Percentiles rank a stretch among this genome's conserved stretches.
Evolutionary conservation across 495 filamentous ascomycete species (phyloP).

Genomic region (Sphaerosporella brunnea): DNA sequence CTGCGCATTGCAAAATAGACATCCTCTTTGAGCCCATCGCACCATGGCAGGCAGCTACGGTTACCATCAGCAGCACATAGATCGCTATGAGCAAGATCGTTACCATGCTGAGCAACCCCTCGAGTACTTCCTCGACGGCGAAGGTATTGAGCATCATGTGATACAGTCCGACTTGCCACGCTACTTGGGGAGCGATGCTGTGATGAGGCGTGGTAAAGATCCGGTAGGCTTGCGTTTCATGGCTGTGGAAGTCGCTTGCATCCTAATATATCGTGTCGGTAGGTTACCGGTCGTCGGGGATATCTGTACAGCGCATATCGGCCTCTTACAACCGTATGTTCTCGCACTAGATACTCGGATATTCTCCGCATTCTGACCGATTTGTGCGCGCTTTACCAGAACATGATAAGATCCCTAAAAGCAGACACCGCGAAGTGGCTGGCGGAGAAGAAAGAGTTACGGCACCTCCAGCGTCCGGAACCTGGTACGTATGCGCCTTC

Average conservation of each 20-base stretch:
- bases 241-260: not conserved
- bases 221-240: too few species aligned
- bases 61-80: too few species aligned
- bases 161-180: constrained; percentile 19
- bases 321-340: constrained; percentile 18
- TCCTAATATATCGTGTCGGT: too few species aligned
- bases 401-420: constrained; percentile 17
- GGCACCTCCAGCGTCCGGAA: not conserved
- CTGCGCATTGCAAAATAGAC: too few species aligned
- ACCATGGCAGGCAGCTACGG: too few species aligned
- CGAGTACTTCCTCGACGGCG: constrained; percentile 15
- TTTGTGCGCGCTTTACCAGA: constrained; percentile 2
- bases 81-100: too few species aligned
- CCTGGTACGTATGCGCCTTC: not conserved
- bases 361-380: not conserved
- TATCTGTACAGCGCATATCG: constrained; percentile 17
- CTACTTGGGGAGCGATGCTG: constrained; percentile 20
- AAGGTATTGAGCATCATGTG: constrained; percentile 18
- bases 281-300: constrained; percentile 8
- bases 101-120: too few species aligned
- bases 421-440: constrained; percentile 13
- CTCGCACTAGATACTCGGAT: not conserved
- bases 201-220: not conserved
- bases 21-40: too few species aligned
- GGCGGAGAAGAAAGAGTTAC: constrained; percentile 6